Conservation (phyloP, 352 stramenopile genomes). For the Phytopythium helicoides region DNA sequence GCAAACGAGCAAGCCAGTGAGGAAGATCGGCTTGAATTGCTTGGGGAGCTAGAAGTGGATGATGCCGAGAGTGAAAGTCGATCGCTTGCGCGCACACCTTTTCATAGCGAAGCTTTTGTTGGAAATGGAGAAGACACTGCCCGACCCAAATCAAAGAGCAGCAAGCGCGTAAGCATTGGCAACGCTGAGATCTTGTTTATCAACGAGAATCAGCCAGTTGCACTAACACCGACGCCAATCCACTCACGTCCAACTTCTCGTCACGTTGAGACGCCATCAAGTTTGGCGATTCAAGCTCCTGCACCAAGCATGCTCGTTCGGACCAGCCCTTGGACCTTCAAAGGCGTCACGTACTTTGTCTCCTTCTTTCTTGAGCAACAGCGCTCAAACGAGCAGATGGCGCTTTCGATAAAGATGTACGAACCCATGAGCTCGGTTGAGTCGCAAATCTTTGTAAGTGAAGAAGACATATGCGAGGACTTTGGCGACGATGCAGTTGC, state of each 20-base stretch:
- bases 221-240: conserved; percentile 11
- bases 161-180: conserved; percentile 63
- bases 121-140: conserved; percentile 11
- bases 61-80: conserved; percentile 24
- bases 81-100: conserved; percentile 2
- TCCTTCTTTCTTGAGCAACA: conserved; percentile 61
- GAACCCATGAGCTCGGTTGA: conserved; percentile 78
- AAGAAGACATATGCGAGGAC: conserved; percentile 48
- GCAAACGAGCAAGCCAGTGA: conserved; percentile 18
- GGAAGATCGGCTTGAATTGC: conserved; percentile 45
- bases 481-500: conserved; percentile 44
- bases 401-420: conserved; percentile 73
- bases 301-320: conserved; percentile 36
- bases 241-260: conserved; percentile 15
- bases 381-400: conserved; percentile 11
- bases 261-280: conserved; percentile 13
- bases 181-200: conserved; percentile 68
- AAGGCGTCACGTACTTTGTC: conserved; percentile 70
- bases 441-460: conserved; percentile 61
- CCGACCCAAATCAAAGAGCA: conserved; percentile 19
- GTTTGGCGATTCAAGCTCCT: not conserved
- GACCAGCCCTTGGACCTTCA: conserved; percentile 68
- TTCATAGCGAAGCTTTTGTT: conserved; percentile 1
- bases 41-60: conserved; percentile 59
- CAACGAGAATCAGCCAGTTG: conserved; percentile 65